Evolutionary conservation across 192 early-diverging fungal species (phyloP), one percentile per base, ranked within the genome.

Genomic region (Neocallimastix lanati): DNA sequence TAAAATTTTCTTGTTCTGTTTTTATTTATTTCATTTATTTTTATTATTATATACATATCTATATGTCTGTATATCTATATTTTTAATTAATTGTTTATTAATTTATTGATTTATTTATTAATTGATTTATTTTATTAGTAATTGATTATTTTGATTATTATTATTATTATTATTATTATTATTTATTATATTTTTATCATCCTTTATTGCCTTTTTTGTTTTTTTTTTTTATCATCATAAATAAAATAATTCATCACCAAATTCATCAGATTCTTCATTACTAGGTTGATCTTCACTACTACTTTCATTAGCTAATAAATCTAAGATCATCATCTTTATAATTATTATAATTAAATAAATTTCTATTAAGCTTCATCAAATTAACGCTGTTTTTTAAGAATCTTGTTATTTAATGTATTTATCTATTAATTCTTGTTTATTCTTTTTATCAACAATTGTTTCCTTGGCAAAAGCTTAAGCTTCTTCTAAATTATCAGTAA

Each of bases 401-500:
- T 18, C 50, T 67, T 67, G 50, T 67, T 67, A 3, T 3, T n/a
- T 67, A 27, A n/a, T 2, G n/a, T 67, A 67, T 9, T 67, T 11
- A 25, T 67, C 50, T n/a, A 27, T 21, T 67, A 67, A 67, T 67
- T 67, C 9, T n/a, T 67, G 1, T 67, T 67, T 25, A 25, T 2
- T 21, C 4, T 67, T 11, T 9, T 4, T 25, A n/a, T 67, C 50
- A 67, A 67, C 25, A 11, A 5, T n/a, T 3, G 50, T 67, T n/a
- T 82, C 80, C 27, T 85, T 76, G 13, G 87, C 86, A 77, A 86
- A 84, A 40, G 77, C 78, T 33, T 83, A 40, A 28, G 86, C 87
- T 77, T 88, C 87, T 50, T 83, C 85, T 29, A 87, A 35, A 18
- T 82, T 84, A 82, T 88, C 87, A 4, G 87, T 85, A 67, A 88